Base-by-base conservation (phyloP, 139 green algal genomes). In the Chlamydomonas schloesseri region DNA sequence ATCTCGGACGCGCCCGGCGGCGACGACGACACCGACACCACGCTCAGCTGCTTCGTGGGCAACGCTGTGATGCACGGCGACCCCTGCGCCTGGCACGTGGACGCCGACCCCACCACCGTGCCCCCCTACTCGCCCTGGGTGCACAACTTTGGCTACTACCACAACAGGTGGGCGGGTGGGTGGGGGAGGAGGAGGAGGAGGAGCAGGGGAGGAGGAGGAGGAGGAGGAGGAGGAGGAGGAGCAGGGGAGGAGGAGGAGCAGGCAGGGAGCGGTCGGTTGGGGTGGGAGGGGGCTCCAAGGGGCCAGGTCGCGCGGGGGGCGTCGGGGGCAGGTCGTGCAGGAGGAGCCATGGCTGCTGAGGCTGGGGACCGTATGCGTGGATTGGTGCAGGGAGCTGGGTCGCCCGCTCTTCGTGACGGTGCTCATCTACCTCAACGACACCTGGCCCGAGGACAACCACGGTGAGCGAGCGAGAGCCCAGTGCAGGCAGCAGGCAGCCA, bases 381-480 rank as follows among this genome's bases (percentile, higher is more conserved):
- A n/a, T n/a, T n/a, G n/a, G n/a, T n/a, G n/a, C 76, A 88, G 89
- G 87, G 95, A 97, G 86, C 91, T 93, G 1, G 88, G 90, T 37
- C 70, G 89, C 64, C 96, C 96, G 18, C 88, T 97, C 53, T 94
- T 98, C 58, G 94, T 96, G 28, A 95, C 86, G 33, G 73, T 97
- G 69, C 65, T 98, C 80, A 36, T 97, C 55, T 98, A 98, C 88
- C 89, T 97, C 24, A 96, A 97, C 86, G 86, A 91, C 0, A 74
- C 78, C 50, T 98, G 96, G 96, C 46, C 50, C 21, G 87, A 91
- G 37, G 87, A 90, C 31, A 87, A 87, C 0, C 90, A 97, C 36
- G 47, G 78, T 83, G 21, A 8, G 75, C 20, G n/a, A n/a, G n/a
- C n/a, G n/a, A n/a, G n/a, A n/a, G n/a, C n/a, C n/a, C 20, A n/a